Evolutionary conservation across 208 protist species (phyloP).

Genomic region (Leishmania martiniquensis): DNA sequence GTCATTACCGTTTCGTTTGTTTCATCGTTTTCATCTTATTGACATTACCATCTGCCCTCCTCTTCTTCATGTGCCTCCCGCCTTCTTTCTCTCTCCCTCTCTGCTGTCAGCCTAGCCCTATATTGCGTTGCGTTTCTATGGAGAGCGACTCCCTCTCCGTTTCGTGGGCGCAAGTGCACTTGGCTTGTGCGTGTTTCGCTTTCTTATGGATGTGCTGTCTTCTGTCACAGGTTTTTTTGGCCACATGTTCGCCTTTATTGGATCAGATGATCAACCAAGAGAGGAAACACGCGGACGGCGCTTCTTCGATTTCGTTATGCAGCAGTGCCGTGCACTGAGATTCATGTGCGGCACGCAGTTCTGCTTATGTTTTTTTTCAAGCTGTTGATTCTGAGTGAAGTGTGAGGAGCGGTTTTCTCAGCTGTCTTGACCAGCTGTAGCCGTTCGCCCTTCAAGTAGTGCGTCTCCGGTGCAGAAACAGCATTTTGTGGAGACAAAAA

Average conservation of each 20-base stretch:
- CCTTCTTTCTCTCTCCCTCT: not conserved
- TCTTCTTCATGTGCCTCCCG: not conserved
- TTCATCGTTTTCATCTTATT: not conserved
- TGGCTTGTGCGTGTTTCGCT: not conserved
- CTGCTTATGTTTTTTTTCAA: no score
- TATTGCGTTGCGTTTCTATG: not conserved
- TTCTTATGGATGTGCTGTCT: not conserved
- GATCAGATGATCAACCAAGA: not conserved
- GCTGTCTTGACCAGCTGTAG: not conserved
- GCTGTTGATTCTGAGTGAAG: not conserved
- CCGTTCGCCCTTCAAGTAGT: not conserved
- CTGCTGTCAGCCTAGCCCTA: not conserved
- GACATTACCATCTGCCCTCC: no score
- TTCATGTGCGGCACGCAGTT: not conserved
- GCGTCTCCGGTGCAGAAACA: not conserved
- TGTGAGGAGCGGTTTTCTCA: not conserved
- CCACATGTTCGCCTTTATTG: no score
- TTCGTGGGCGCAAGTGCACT: not conserved
- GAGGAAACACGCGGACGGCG: not conserved
- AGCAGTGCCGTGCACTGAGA: not conserved
- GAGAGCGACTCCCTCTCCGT: no score
- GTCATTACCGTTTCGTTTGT: not conserved
- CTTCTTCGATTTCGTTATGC: not conserved
- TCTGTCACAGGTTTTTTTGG: not conserved
- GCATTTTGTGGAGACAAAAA: not conserved